Conservation (phyloP, 495 filamentous ascomycete genomes). For the Trichoderma virens region DNA sequence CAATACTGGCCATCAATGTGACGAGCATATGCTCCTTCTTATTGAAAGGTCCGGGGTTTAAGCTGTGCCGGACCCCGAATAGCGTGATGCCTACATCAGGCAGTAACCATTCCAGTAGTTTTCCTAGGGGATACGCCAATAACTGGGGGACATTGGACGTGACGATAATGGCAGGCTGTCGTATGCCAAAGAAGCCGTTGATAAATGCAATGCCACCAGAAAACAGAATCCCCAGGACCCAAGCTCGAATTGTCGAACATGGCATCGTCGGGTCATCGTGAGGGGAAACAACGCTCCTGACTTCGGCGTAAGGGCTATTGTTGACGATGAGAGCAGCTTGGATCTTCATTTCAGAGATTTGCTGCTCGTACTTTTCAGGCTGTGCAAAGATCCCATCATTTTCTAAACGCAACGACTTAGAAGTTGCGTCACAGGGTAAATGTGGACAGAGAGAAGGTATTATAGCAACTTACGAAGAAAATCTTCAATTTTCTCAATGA, state of each 20-base stretch:
- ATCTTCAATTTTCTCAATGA: constrained; percentile 25
- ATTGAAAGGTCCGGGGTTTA: constrained; percentile 45
- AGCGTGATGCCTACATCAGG: constrained; percentile 32
- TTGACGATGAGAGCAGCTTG: constrained; percentile 35
- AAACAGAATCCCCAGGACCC: constrained; percentile 33
- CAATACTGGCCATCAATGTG: constrained; percentile 38
- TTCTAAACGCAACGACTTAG: constrained; percentile 13
- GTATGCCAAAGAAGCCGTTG: constrained; percentile 36
- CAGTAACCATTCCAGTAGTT: constrained; percentile 23
- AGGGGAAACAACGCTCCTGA: constrained; percentile 42
- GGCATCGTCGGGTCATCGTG: constrained; percentile 34
- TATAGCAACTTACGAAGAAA: constrained; percentile 19
- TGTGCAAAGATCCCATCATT: constrained; percentile 28
- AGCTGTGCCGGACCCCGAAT: constrained; percentile 27
- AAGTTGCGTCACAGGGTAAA: neutral
- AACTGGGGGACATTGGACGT: constrained; percentile 30
- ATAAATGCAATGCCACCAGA: constrained; percentile 30
- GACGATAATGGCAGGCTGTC: constrained; percentile 30
- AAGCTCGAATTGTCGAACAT: constrained; percentile 31
- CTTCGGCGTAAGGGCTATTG: constrained; percentile 41
- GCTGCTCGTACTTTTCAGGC: constrained; percentile 27
- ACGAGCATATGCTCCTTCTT: constrained; percentile 47
- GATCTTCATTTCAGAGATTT: constrained; percentile 37
- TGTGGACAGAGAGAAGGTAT: neutral
- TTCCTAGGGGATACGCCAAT: constrained; percentile 33